A percentile compares a stretch with the other conserved stretches of the same genome.
Conservation (phyloP, 331 rosid genomes). For the Ulmus americana region DNA sequence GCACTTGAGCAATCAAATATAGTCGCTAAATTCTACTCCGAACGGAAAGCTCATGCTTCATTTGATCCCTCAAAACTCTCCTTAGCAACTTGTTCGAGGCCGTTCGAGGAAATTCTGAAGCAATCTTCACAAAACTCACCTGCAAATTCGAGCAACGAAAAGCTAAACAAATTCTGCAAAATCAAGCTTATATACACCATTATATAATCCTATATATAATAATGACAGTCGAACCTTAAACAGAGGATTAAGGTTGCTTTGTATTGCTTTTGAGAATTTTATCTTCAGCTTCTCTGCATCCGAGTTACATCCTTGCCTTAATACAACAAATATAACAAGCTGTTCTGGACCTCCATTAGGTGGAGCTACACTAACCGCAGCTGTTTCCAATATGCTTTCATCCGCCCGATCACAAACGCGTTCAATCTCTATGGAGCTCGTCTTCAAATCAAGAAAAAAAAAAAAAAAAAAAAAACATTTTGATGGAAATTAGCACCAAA, state of each 20-base stretch:
- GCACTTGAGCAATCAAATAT: too few relatives aligned
- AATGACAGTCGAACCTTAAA: constrained; percentile 49
- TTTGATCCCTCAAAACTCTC: constrained; percentile 77
- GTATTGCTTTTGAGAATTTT: constrained; percentile 62
- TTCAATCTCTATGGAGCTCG: constrained; percentile 84
- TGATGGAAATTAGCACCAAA: too few relatives aligned
- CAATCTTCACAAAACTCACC: constrained; percentile 60
- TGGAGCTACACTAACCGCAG: constrained; percentile 58
- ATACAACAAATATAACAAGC: constrained; percentile 52
- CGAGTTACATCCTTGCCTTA: constrained; percentile 43
- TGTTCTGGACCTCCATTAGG: constrained; percentile 67
- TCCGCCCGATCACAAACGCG: constrained; percentile 63
- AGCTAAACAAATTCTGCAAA: too few relatives aligned
- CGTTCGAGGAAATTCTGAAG: constrained; percentile 63
- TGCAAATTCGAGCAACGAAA: constrained; percentile 22
- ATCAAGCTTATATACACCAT: too few relatives aligned
- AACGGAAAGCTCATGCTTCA: constrained; percentile 54
- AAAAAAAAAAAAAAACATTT: too few relatives aligned
- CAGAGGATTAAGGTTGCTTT: constrained; percentile 71
- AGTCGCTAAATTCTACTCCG: constrained; percentile 49
- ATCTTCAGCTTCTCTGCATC: constrained; percentile 41
- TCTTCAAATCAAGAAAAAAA: constrained; percentile 36
- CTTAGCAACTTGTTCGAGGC: constrained; percentile 72
- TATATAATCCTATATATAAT: too few relatives aligned
- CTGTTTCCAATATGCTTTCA: constrained; percentile 59